Conservation (phyloP, 176 grass and related monocot genomes). For the Puya raimondii region DNA sequence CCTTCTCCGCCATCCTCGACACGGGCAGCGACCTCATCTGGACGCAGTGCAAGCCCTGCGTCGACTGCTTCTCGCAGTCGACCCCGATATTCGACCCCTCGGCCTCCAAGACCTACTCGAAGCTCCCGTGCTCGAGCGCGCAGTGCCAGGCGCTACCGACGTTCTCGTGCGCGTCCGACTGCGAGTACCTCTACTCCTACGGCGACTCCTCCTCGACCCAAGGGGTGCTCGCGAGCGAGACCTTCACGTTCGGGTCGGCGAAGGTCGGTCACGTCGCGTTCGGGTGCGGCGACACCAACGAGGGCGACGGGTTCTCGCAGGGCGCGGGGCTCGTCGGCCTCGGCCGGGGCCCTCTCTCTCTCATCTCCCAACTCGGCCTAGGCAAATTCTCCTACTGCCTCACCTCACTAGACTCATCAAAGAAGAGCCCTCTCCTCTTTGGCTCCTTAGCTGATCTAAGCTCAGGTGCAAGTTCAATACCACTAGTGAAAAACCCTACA, state of each 20-base stretch:
- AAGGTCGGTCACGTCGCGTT: slow-evolving; percentile 23
- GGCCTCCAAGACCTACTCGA: slow-evolving; percentile 14
- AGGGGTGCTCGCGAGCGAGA: slow-evolving; percentile 36
- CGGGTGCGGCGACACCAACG: slow-evolving; percentile 35
- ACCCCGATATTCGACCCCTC: slow-evolving; percentile 14
- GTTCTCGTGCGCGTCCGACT: slow-evolving; percentile 13
- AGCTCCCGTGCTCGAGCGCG: slow-evolving; percentile 23
- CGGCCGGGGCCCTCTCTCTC: slow-evolving; percentile 39
- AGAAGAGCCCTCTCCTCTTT: slow-evolving; percentile 42
- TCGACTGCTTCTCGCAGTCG: slow-evolving; percentile 31
- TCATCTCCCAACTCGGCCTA: slow-evolving; percentile 54
- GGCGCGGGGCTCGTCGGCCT: slow-evolving; percentile 55
- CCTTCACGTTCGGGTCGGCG: slow-evolving; percentile 29
- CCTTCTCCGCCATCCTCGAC: slow-evolving; percentile 27
- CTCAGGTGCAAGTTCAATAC: background rate
- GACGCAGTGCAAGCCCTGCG: slow-evolving; percentile 25
- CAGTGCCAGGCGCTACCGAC: slow-evolving; percentile 13
- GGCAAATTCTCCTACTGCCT: slow-evolving; percentile 58
- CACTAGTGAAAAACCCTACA: slow-evolving; percentile 7
- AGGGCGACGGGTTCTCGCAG: slow-evolving; percentile 7
- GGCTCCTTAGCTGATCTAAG: slow-evolving; percentile 30
- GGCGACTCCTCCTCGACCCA: slow-evolving; percentile 21
- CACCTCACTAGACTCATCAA: slow-evolving; percentile 26
- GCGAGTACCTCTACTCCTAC: slow-evolving; percentile 33
- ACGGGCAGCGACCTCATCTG: slow-evolving; percentile 25